phyloP scores from a whole-genome alignment of 352 stramenopile species.

The Globisporangium lucens region DNA sequence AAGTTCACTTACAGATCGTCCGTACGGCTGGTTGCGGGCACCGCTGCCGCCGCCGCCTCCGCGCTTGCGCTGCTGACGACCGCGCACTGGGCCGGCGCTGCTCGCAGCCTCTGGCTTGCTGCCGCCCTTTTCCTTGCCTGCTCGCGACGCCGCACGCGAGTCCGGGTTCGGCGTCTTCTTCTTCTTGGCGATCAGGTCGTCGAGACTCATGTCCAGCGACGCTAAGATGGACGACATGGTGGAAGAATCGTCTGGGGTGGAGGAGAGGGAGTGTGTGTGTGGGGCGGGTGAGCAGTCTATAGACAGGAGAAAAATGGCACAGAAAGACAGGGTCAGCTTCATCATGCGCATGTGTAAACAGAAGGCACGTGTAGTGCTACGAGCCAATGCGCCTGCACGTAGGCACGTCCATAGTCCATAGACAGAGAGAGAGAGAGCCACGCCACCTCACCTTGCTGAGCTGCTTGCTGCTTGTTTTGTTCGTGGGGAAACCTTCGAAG shows the following conservation, averaged over 20 bases:
- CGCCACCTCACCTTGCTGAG: too few relatives aligned
- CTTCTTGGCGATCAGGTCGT: slow-evolving; percentile 78
- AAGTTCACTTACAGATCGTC: slow-evolving; percentile 59
- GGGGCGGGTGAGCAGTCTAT: not conserved
- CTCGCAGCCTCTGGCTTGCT: slow-evolving; percentile 20
- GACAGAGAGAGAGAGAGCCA: too few relatives aligned
- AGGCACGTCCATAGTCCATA: too few relatives aligned
- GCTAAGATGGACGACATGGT: slow-evolving; percentile 78
- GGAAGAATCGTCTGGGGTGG: slow-evolving; percentile 3
- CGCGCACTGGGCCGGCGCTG: slow-evolving; percentile 43
- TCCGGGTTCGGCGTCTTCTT: slow-evolving; percentile 55
- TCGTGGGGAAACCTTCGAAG: too few relatives aligned
- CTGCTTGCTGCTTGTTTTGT: too few relatives aligned
- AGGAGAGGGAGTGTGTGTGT: not conserved
- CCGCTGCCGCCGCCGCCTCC: slow-evolving; percentile 20
- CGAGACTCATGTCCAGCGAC: slow-evolving; percentile 82
- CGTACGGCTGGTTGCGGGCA: slow-evolving; percentile 63
- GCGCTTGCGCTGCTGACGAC: slow-evolving; percentile 17
- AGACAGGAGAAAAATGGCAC: not conserved
- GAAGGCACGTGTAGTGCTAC: too few relatives aligned
- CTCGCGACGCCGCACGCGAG: slow-evolving; percentile 42
- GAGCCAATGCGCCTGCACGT: too few relatives aligned
- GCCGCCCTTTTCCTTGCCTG: slow-evolving; percentile 11
- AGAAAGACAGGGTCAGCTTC: too few relatives aligned
- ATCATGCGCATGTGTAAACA: too few relatives aligned